These are phyloP conservation scores for Pseudisothecium myosuroides DNA, from an alignment of 225 moss, liverwort and hornwort genomes.

Conservation along the genomic window DNA sequence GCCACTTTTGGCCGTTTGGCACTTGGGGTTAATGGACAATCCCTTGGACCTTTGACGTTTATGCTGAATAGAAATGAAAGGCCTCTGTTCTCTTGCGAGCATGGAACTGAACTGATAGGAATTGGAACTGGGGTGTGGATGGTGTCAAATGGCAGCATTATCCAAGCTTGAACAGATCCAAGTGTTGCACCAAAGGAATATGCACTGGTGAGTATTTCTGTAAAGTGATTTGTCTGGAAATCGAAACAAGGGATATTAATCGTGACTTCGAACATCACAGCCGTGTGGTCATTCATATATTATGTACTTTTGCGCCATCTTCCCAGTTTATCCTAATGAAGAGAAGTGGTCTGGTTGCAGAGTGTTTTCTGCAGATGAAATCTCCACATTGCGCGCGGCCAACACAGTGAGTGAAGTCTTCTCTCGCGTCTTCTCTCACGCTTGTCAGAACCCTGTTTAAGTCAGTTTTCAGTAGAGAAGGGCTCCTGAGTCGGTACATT, in stretches of 20 bases:
- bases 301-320: not conserved
- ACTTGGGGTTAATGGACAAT: not conserved
- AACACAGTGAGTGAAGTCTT: slow-evolving; percentile 39
- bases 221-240: not conserved
- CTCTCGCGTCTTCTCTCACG: not conserved
- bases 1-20: not conserved
- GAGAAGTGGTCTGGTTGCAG: slow-evolving; percentile 19
- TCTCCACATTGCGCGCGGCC: slow-evolving; percentile 50
- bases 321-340: not conserved
- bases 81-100: not conserved
- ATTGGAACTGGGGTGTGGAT: not conserved
- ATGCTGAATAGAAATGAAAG: not conserved
- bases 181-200: slow-evolving; percentile 63
- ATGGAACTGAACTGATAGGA: not conserved
- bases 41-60: not conserved
- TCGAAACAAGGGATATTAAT: not conserved
- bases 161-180: slow-evolving; percentile 59
- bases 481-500: not conserved
- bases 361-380: slow-evolving; percentile 66
- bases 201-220: slow-evolving; percentile 36
- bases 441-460: not conserved
- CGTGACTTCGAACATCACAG: not conserved
- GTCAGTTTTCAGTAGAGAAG: not conserved
- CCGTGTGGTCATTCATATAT: not conserved
- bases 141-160: slow-evolving; percentile 43